Evolutionary conservation across 192 early-diverging fungal genomes (phyloP).

Genomic region (Chytriomyces hyalinus): DNA sequence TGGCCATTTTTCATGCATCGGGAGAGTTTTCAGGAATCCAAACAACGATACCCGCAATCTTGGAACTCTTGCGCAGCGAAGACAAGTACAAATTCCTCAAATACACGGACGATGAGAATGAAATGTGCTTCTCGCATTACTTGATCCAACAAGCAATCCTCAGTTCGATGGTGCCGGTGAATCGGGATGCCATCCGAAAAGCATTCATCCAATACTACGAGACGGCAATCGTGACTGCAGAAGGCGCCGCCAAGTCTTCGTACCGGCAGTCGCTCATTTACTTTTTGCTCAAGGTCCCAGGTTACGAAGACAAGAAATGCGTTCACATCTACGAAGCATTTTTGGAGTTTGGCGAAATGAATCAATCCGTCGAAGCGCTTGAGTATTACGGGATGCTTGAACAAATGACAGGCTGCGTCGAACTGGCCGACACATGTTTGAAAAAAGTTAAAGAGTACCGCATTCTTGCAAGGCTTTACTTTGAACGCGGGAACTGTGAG

Average conservation of each 20-base stretch:
- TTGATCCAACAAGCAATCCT: constrained; percentile 24
- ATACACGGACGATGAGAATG: constrained; percentile 11
- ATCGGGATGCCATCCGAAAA: not conserved
- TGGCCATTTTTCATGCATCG: not conserved
- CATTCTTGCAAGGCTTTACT: constrained; percentile 9
- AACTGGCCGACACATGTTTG: constrained; percentile 7
- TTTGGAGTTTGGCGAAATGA: constrained; percentile 26
- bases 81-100: constrained; percentile 27
- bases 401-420: not conserved
- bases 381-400: constrained; percentile 8
- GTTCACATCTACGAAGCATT: constrained; percentile 22
- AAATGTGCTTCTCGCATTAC: constrained; percentile 23
- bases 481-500: constrained; percentile 7
- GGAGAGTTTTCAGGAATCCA: not conserved
- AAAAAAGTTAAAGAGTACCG: constrained; percentile 10
- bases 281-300: constrained; percentile 12
- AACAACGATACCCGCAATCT: not conserved
- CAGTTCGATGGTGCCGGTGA: constrained; percentile 10
- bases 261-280: constrained; percentile 7
- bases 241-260: not conserved
- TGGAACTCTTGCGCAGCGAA: not conserved
- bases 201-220: constrained; percentile 20
- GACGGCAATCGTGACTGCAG: not conserved
- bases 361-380: constrained; percentile 12
- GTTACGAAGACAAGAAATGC: constrained; percentile 14